phyloP scores from a whole-genome alignment of 495 filamentous ascomycete species.

The Aspergillus cristatus region DNA sequence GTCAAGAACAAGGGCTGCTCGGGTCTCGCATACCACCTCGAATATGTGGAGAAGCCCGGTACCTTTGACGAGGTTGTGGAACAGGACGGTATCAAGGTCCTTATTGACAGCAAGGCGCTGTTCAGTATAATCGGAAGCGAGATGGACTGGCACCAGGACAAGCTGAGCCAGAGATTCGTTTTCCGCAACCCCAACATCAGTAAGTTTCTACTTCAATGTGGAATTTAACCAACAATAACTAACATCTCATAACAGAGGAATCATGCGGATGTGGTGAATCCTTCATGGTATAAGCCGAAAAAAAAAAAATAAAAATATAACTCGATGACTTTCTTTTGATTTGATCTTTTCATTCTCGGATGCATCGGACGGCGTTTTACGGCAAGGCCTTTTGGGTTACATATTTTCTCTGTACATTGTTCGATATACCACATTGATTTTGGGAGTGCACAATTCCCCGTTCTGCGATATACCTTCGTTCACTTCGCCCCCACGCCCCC shows the following conservation, averaged over 20 bases:
- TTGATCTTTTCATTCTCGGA: slow-evolving; percentile 11
- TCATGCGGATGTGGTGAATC: slow-evolving; percentile 96
- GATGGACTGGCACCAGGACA: slow-evolving; percentile 99
- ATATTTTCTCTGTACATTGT: slow-evolving; percentile 10
- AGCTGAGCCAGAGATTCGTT: slow-evolving; percentile 78
- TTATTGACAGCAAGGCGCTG: slow-evolving; percentile 93
- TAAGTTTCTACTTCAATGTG: slow-evolving; percentile 42
- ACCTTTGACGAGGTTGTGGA: slow-evolving; percentile 87
- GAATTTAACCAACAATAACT: slow-evolving; percentile 14
- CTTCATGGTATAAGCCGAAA: slow-evolving; percentile 85
- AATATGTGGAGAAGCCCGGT: slow-evolving; percentile 86
- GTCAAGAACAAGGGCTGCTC: slow-evolving; percentile 95
- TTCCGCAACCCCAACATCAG: slow-evolving; percentile 98
- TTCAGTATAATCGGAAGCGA: slow-evolving; percentile 98
- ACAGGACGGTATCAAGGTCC: slow-evolving; percentile 90
- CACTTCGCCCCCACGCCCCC: slow-evolving; percentile 3
- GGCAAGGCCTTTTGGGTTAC: slow-evolving; percentile 7
- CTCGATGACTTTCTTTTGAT: too few species aligned
- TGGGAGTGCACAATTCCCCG: slow-evolving; percentile 18
- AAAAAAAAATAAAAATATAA: too few species aligned
- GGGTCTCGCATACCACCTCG: slow-evolving; percentile 87
- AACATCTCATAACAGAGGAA: slow-evolving; percentile 58
- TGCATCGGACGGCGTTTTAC: slow-evolving; percentile 39
- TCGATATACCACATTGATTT: slow-evolving; percentile 28
- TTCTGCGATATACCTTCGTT: slow-evolving; percentile 8